Conservation (phyloP, 2,329 filamentous ascomycete species). For the Trichophyton verrucosum region DNA sequence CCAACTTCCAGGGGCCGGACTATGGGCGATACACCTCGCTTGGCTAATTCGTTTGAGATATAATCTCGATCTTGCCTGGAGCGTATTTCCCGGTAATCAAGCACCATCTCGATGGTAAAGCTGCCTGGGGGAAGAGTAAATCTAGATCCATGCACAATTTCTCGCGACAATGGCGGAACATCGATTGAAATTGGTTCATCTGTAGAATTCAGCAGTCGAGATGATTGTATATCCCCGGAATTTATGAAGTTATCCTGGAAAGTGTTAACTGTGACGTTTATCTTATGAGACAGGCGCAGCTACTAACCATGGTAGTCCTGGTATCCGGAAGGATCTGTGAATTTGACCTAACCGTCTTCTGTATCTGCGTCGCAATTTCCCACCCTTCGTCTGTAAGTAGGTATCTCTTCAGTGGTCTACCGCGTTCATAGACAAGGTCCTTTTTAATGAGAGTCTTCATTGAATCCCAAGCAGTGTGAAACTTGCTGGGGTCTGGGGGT, state of each 20-base stretch:
- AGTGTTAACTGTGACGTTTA: neutral
- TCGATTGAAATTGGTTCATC: neutral
- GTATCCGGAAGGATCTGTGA: neutral
- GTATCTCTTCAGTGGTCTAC: conserved; percentile 56
- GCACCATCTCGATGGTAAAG: conserved; percentile 59
- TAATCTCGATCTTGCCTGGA: conserved; percentile 64
- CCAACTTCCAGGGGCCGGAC: conserved; percentile 60
- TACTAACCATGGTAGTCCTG: neutral
- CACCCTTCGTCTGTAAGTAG: conserved; percentile 64
- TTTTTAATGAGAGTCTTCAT: conserved; percentile 65
- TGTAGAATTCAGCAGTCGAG: neutral
- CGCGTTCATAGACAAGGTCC: conserved; percentile 59
- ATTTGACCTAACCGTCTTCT: conserved; percentile 2
- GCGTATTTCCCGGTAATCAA: conserved; percentile 64
- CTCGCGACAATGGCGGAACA: neutral
- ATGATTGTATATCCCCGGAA: neutral
- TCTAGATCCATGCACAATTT: conserved; percentile 26
- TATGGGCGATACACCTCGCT: conserved; percentile 52
- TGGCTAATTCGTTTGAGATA: conserved; percentile 57
- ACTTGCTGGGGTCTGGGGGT: conserved; percentile 54
- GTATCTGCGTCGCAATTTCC: conserved; percentile 56
- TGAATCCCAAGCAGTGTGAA: conserved; percentile 70
- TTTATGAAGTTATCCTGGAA: neutral
- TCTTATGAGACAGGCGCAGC: neutral
- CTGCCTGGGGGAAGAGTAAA: conserved; percentile 51